Percentiles rank a stretch among this genome's conserved stretches.
Evolutionary conservation across 768 basidiomycete genomes (phyloP).

Genomic region (Kwoniella sp.): DNA sequence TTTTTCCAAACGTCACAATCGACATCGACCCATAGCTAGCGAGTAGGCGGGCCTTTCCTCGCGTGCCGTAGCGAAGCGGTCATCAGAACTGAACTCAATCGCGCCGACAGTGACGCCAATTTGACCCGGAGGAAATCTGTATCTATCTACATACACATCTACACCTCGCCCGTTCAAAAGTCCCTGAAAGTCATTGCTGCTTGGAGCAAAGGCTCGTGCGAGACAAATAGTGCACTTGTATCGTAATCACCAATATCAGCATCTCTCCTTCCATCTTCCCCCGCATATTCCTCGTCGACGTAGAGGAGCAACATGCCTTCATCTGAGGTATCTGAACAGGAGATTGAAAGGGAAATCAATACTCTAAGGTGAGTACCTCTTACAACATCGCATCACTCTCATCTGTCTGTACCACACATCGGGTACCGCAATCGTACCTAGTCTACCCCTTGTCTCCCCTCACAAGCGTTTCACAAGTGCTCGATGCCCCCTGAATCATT

Average conservation of each 20-base stretch:
- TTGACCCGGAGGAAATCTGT: background rate
- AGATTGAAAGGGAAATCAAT: constrained; percentile 53
- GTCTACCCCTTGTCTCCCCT: background rate
- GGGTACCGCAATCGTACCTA: background rate
- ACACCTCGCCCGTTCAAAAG: background rate
- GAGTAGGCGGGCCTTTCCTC: no score
- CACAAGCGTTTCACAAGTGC: background rate
- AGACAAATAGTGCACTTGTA: background rate
- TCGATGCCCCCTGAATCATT: background rate
- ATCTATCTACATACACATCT: background rate
- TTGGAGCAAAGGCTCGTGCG: constrained; percentile 8
- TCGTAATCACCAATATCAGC: background rate
- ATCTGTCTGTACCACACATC: background rate
- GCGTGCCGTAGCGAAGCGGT: no score
- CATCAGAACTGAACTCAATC: no score
- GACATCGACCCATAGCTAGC: no score
- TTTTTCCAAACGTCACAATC: no score
- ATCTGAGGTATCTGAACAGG: constrained; percentile 49
- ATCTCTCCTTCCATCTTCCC: background rate
- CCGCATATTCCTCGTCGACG: background rate
- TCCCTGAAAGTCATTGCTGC: background rate
- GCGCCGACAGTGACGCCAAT: background rate
- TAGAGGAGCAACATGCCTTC: constrained; percentile 24
- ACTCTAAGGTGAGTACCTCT: constrained; percentile 48
- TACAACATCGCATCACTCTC: background rate